A percentile compares a stretch with the other conserved stretches of the same genome.
These are phyloP conservation scores for Candida maltosa DNA, from an alignment of 805 yeast genomes.

Conservation along the genomic window DNA sequence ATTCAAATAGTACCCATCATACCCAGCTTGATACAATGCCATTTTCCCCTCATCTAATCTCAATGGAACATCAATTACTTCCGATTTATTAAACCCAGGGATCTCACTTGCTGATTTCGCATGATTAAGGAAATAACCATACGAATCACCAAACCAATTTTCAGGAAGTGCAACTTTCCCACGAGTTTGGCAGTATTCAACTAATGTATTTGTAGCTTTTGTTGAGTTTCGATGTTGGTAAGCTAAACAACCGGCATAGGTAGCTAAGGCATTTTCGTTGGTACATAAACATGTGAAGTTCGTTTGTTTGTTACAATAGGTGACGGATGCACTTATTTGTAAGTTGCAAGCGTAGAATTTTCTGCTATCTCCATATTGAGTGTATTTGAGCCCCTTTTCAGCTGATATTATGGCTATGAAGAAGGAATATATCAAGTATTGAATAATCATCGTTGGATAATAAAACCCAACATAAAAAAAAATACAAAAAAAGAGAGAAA, in stretches of 20 bases:
- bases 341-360: conserved; percentile 3
- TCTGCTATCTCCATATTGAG: not conserved
- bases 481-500: too few relatives aligned
- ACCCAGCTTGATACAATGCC: conserved; percentile 11
- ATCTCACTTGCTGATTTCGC: conserved; percentile 8
- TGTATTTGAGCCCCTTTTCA: conserved; percentile 1
- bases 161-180: conserved; percentile 2
- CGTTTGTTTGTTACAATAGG: conserved; percentile 3
- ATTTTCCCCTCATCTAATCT: conserved; percentile 13
- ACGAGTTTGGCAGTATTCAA: conserved; percentile 17
- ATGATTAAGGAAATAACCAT: not conserved
- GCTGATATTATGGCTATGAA: not conserved
- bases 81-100: conserved; percentile 3
- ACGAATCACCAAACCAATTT: conserved; percentile 2
- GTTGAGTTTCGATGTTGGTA: too few relatives aligned
- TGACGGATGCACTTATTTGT: conserved; percentile 1
- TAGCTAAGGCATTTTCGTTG: conserved; percentile 24
- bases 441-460: too few relatives aligned
- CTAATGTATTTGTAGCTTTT: conserved; percentile 6
- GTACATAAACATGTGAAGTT: conserved; percentile 20
- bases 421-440: not conserved
- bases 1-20: conserved; percentile 16
- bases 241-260: conserved; percentile 26
- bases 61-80: conserved; percentile 23
- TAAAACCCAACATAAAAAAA: too few relatives aligned